Conservation (phyloP, 2,329 filamentous ascomycete genomes). For the Xylariomycetidae sp. region DNA sequence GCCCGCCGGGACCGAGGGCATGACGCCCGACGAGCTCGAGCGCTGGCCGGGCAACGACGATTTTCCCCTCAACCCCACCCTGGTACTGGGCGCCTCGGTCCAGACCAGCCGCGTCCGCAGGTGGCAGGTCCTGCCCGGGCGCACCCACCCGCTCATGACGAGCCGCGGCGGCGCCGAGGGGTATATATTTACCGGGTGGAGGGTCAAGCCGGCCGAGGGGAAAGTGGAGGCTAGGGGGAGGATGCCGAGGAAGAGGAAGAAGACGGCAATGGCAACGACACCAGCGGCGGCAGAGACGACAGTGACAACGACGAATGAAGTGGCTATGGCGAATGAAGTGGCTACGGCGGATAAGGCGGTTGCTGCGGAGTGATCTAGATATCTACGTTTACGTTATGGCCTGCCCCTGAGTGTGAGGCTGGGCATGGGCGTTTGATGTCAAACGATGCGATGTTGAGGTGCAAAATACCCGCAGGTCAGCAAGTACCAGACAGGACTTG, state of each 20-base stretch:
- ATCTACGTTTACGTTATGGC: too few species aligned
- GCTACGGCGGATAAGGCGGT: too few species aligned
- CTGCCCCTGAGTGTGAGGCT: too few species aligned
- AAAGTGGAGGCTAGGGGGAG: slow-evolving; percentile 79
- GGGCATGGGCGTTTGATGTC: too few species aligned
- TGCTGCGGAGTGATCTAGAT: too few species aligned
- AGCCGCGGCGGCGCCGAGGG: slow-evolving; percentile 82
- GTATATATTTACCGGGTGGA: slow-evolving; percentile 80
- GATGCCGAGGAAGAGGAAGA: slow-evolving; percentile 59
- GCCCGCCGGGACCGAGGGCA: slow-evolving; percentile 40
- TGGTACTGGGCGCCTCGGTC: slow-evolving; percentile 73
- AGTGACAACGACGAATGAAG: too few species aligned
- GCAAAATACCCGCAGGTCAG: too few species aligned
- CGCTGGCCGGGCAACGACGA: slow-evolving; percentile 60
- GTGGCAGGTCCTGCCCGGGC: slow-evolving; percentile 88
- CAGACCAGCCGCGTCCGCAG: slow-evolving; percentile 74
- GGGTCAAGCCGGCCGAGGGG: slow-evolving; percentile 74
- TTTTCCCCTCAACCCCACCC: slow-evolving; percentile 82
- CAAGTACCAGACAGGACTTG: too few species aligned
- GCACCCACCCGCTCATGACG: slow-evolving; percentile 95
- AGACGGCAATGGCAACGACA: background rate
- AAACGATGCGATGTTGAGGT: too few species aligned
- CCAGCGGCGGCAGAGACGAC: too few species aligned
- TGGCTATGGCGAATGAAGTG: too few species aligned
- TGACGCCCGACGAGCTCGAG: slow-evolving; percentile 46